Evolutionary conservation across 441 rosid species (phyloP), one percentile per base, ranked within the genome.

Genomic region (Aquilaria agallochum): DNA sequence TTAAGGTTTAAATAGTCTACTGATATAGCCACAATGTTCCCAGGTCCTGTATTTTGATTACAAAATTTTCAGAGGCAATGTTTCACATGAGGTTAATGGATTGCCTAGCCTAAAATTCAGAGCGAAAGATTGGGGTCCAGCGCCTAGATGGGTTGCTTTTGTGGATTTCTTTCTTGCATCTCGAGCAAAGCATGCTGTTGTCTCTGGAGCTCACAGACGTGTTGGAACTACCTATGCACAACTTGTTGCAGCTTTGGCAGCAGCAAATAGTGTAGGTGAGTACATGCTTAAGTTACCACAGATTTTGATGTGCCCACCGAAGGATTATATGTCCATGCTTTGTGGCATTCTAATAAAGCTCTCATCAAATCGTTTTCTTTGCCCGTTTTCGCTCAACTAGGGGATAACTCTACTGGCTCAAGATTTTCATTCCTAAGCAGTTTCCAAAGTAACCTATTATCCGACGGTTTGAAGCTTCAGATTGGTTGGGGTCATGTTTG

Each of bases 131-230:
- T 94, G 98, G 97, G 98, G 98, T 15, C 97, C 96, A 5, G 96
- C 97, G 58, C 98, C 98, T 6, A 78, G 97, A 77, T 94, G 99
- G 97, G 99, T 91, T 72, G 97, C 99, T 11, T 87, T 94, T 77
- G 99, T 94, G 55, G 98, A 94, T 70, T 94, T 90, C 83, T 91
- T 94, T 76, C 93, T 94, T 46, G 98, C 98, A 13, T 77, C 97
- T 45, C 94, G 84, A 12, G 94, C 97, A 11, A 91, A 81, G 64
- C 72, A 80, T 27, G 88, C 82, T 3, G 90, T 94, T 63, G 76
- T 91, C 72, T 76, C 97, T 0, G 98, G 97, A 59, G 98, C 98
- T 67, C 80, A 87, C 60, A 83, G 89, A 63, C 97, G 97, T 4
- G 90, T 94, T 2, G 96, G 92, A 32, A 94, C 99, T 64, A 91